Conservation (phyloP, 192 early-diverging fungal genomes). For the Coemansia sp. region DNA sequence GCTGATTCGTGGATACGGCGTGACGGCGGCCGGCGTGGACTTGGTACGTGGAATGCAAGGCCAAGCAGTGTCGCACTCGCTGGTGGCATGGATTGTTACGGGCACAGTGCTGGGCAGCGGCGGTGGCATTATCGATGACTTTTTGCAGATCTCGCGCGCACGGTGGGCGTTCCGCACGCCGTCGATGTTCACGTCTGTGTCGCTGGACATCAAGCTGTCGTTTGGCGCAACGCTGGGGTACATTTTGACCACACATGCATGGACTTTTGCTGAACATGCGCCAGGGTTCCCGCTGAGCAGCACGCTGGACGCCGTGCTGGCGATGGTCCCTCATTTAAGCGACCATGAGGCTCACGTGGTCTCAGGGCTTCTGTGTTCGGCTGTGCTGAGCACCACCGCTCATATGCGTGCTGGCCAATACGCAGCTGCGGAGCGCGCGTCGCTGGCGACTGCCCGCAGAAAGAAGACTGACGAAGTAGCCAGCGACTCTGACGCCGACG, state of each 20-base stretch:
- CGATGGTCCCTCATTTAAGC: slow-evolving; percentile 37
- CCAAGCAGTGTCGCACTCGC: slow-evolving; percentile 47
- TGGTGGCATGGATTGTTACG: slow-evolving; percentile 50
- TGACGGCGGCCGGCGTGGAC: slow-evolving; percentile 55
- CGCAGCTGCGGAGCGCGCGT: slow-evolving; percentile 31
- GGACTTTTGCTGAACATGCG: slow-evolving; percentile 48
- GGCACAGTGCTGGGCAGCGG: slow-evolving; percentile 56
- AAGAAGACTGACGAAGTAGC: slow-evolving; percentile 37
- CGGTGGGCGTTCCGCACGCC: slow-evolving; percentile 53
- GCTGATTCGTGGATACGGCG: slow-evolving; percentile 55
- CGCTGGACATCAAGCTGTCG: slow-evolving; percentile 50
- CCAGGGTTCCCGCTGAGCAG: slow-evolving; percentile 42
- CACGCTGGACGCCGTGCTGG: slow-evolving; percentile 33
- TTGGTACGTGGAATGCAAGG: slow-evolving; percentile 50
- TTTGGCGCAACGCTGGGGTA: slow-evolving; percentile 50
- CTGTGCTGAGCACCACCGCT: slow-evolving; percentile 42
- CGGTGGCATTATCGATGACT: slow-evolving; percentile 57
- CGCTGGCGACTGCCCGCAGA: slow-evolving; percentile 13
- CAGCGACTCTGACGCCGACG: slow-evolving; percentile 8
- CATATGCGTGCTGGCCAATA: slow-evolving; percentile 23
- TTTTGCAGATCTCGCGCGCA: slow-evolving; percentile 46
- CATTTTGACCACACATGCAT: slow-evolving; percentile 53
- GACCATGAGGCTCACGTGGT: slow-evolving; percentile 47
- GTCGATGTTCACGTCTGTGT: slow-evolving; percentile 30
- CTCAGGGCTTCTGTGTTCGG: slow-evolving; percentile 48